These are phyloP conservation scores for Vitis hybrid DNA, from an alignment of 177 flowering plant species.

Conservation along the genomic window DNA sequence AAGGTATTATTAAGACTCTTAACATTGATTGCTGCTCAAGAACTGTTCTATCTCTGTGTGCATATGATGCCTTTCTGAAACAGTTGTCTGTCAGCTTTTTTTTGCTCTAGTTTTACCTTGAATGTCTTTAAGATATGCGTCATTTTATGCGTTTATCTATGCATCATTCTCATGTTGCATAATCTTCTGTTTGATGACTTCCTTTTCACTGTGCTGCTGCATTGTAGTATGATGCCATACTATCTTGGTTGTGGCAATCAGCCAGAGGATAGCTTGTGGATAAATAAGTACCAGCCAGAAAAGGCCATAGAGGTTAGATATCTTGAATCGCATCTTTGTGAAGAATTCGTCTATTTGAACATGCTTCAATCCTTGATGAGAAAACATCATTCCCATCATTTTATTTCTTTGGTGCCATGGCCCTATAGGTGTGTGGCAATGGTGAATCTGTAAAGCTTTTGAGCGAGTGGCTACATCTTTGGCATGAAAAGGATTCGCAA, in stretches of 20 bases:
- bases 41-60: too few species aligned
- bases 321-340: background rate
- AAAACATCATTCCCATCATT: background rate
- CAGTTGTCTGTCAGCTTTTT: too few species aligned
- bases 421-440: conserved; percentile 88
- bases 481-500: conserved; percentile 56
- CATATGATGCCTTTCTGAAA: too few species aligned
- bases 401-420: conserved; percentile 3
- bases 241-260: conserved; percentile 27
- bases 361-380: background rate
- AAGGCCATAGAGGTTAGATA: conserved; percentile 64
- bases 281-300: conserved; percentile 76
- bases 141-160: background rate
- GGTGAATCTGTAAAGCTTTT: conserved; percentile 62
- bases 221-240: conserved; percentile 34
- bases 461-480: conserved; percentile 72
- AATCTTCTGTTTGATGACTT: background rate
- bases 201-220: conserved; percentile 11
- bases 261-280: conserved; percentile 62
- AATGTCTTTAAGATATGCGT: background rate
- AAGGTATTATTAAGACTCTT: too few species aligned
- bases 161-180: background rate
- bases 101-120: background rate
- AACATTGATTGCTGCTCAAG: too few species aligned
- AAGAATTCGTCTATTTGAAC: background rate